phyloP scores from a whole-genome alignment of 805 yeast species.

The Myxozyma sirexii region DNA sequence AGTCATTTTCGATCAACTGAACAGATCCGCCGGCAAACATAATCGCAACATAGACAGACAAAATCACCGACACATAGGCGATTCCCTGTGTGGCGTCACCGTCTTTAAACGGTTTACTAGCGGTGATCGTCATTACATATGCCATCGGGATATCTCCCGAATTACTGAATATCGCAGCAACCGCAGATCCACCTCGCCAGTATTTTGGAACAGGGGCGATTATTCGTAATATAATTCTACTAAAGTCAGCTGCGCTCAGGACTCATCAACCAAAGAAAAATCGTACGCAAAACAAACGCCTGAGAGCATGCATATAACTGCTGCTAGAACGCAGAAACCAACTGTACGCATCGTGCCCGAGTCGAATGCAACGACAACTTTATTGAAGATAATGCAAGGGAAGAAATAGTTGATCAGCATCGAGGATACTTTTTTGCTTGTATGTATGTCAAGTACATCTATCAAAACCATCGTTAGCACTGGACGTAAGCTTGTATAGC shows the following conservation, averaged over 20 bases:
- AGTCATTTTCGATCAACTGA: constrained; percentile 70
- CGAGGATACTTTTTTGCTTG: constrained; percentile 66
- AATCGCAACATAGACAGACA: constrained; percentile 65
- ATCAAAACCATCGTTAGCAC: background rate
- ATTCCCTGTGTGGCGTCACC: constrained; percentile 73
- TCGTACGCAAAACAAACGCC: constrained; percentile 50
- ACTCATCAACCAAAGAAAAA: background rate
- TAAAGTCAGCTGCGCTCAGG: background rate
- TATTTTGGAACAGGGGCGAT: constrained; percentile 64
- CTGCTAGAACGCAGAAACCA: constrained; percentile 63
- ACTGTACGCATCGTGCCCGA: constrained; percentile 69
- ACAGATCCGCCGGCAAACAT: constrained; percentile 79
- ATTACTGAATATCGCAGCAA: constrained; percentile 77
- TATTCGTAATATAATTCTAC: constrained; percentile 45
- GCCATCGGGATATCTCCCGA: constrained; percentile 86
- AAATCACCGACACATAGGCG: constrained; percentile 78
- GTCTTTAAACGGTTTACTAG: constrained; percentile 57
- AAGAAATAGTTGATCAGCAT: constrained; percentile 67
- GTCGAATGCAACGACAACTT: constrained; percentile 66
- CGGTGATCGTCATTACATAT: constrained; percentile 64
- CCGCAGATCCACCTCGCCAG: constrained; percentile 76
- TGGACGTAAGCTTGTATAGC: constrained; percentile 39
- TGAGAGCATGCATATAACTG: constrained; percentile 48
- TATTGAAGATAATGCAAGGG: constrained; percentile 76
- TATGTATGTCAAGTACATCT: constrained; percentile 31